Base-by-base conservation (phyloP, 306 rosid species). In the Argentina anserina region DNA sequence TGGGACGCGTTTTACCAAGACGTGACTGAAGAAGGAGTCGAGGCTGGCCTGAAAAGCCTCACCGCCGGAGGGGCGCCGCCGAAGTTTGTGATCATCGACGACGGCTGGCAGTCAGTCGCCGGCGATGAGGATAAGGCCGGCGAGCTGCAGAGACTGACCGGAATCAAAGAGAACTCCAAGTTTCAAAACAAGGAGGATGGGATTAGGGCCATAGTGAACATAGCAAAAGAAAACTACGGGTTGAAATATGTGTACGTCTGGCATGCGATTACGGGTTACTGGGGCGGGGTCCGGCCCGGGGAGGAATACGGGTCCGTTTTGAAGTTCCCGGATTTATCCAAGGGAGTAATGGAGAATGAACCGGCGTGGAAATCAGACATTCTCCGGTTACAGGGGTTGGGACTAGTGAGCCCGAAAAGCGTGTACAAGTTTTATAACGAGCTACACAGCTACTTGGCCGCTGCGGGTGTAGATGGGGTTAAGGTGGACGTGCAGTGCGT, bases 1-100 rank as follows among this genome's bases (percentile, higher is more conserved):
- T 94, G 97, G 98, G 97, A 94, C 77, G 97, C 97, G 3, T 91
- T 91, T 69, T 94, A 94, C 79, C 86, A 86, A 18, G 87, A 94
- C 1, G 98, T 94, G 31, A 91, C 90, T 1, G 97, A 86, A 73
- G 96, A 91, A 74, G 97, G 91, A 0, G 98, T 94, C 0, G 97
- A 91, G 40, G 76, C 87, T 1, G 97, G 97, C 5, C 67, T 94
- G 0, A 36, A 77, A 20, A 82, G 95, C 0, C 87, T 94, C 9
- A 69, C 87, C 10, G 69, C 65, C 33, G 91, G 95, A 0, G 97
- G 96, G 0, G 70, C 97, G 0, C 96, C 97, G 23, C 87, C 96
- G 47, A 89, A 89, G 34, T 91, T 89, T 34, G 97, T 91, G 13
- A 94, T 94, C 70, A 91, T 91, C 64, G 98, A 91, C 72, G 98